These are phyloP conservation scores for Neofusicoccum ribis DNA, from an alignment of 2,329 filamentous ascomycete genomes.

Conservation along the genomic window DNA sequence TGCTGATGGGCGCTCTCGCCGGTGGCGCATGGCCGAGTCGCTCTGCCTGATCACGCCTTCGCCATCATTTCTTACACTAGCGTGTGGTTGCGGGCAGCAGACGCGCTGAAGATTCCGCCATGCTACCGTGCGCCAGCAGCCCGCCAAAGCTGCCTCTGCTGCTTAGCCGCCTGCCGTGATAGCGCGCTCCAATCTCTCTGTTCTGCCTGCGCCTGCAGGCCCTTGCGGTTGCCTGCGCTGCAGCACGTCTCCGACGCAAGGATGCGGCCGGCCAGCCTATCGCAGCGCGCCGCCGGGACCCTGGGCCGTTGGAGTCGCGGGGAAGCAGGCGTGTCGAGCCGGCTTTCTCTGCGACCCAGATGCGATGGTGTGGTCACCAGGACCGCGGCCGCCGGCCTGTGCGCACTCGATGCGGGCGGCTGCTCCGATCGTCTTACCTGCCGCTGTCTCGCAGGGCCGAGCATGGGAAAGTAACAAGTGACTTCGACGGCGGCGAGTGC, in stretches of 20 bases:
- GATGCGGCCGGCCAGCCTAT: not conserved
- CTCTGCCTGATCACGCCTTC: constrained; percentile 16
- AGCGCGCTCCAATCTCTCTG: not conserved
- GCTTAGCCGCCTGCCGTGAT: constrained; percentile 8
- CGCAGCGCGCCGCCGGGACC: not conserved
- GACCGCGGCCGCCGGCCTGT: not conserved
- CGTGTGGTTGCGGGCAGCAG: constrained; percentile 5
- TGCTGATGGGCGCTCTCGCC: not conserved
- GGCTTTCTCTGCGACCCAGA: constrained; percentile 13
- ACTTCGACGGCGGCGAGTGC: not conserved
- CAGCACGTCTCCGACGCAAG: constrained; percentile 5
- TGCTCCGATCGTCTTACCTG: not conserved
- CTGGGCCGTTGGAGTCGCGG: constrained; percentile 1
- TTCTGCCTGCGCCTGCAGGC: not conserved
- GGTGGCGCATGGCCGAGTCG: constrained; percentile 16
- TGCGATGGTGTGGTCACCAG: not conserved
- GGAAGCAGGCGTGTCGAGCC: constrained; percentile 12
- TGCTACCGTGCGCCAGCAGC: not conserved
- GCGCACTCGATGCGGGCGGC: constrained; percentile 3
- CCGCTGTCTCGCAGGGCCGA: not conserved
- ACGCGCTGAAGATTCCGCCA: constrained; percentile 12
- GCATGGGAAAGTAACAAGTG: constrained; percentile 8
- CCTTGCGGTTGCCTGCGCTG: constrained; percentile 9
- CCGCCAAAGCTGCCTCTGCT: not conserved
- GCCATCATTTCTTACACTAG: constrained; percentile 15